Evolutionary conservation across 2,329 filamentous ascomycete species (phyloP).

Genomic region (Pyrenophora tritici-repentis): DNA sequence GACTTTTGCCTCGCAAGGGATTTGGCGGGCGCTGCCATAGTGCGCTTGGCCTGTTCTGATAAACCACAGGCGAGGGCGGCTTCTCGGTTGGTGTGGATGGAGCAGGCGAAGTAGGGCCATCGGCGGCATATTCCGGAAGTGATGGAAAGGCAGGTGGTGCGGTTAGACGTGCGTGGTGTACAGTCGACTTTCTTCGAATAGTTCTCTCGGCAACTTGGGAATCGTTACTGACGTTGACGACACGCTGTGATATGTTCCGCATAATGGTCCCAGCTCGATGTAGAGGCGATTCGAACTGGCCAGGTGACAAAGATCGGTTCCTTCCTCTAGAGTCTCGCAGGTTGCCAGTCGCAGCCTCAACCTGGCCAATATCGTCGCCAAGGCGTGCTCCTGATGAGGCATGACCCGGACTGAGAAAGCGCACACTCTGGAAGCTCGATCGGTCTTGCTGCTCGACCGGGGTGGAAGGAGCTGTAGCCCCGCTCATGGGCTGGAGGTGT

Average conservation of each 20-base stretch:
- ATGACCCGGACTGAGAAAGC: constrained; percentile 55
- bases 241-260: constrained; percentile 87
- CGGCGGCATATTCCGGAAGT: constrained; percentile 57
- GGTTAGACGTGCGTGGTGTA: constrained; percentile 60
- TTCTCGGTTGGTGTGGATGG: constrained; percentile 45
- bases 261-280: constrained; percentile 57
- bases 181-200: constrained; percentile 64
- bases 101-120: constrained; percentile 44
- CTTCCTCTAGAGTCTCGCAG: constrained; percentile 47
- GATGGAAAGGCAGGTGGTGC: constrained; percentile 58
- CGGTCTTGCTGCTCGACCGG: constrained; percentile 50
- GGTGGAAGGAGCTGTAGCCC: constrained; percentile 50
- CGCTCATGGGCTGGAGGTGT: constrained; percentile 62
- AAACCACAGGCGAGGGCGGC: constrained; percentile 39
- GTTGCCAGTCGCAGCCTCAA: constrained; percentile 58
- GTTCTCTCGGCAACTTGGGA: constrained; percentile 79
- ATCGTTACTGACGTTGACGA: constrained; percentile 96
- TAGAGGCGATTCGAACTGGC: constrained; percentile 53
- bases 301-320: constrained; percentile 56
- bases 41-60: constrained; percentile 41
- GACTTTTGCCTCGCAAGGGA: constrained; percentile 81
- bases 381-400: constrained; percentile 54
- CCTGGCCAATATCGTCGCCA: constrained; percentile 63
- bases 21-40: constrained; percentile 61
- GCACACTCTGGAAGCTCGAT: constrained; percentile 59